A percentile compares a stretch with the other conserved stretches of the same genome.
Conservation (phyloP, 148 eudicot species). For the Selenicereus undatus region DNA sequence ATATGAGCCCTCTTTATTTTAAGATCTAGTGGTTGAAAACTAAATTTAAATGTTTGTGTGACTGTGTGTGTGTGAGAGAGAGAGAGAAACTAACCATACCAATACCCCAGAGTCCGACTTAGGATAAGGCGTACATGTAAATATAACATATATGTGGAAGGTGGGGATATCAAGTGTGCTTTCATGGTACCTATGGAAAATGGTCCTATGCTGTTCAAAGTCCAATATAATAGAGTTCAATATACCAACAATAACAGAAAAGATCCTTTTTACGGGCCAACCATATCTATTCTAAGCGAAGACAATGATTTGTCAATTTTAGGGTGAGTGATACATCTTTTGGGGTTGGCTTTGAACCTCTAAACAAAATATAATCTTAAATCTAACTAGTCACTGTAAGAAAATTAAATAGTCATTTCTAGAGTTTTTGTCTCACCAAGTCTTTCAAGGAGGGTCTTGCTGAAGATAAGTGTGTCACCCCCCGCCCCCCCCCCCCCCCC, state of each 20-base stretch:
- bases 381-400: no score
- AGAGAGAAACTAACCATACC: not conserved
- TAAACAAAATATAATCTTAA: no score
- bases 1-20: not conserved
- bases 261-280: not conserved
- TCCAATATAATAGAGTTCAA: not conserved
- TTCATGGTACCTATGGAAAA: not conserved
- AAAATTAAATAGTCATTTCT: not conserved
- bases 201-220: not conserved
- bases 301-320: not conserved
- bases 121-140: not conserved
- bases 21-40: not conserved
- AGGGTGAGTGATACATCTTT: not conserved
- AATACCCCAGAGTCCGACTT: not conserved
- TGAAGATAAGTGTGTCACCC: not conserved
- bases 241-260: not conserved
- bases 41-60: not conserved
- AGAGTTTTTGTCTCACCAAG: not conserved
- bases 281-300: not conserved
- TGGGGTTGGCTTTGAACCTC: not conserved
- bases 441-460: not conserved
- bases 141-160: not conserved
- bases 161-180: not conserved
- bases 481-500: not conserved
- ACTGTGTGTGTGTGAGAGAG: no score